Conservation (phyloP, 176 grass and related monocot species). For the Alloteropsis semialata region DNA sequence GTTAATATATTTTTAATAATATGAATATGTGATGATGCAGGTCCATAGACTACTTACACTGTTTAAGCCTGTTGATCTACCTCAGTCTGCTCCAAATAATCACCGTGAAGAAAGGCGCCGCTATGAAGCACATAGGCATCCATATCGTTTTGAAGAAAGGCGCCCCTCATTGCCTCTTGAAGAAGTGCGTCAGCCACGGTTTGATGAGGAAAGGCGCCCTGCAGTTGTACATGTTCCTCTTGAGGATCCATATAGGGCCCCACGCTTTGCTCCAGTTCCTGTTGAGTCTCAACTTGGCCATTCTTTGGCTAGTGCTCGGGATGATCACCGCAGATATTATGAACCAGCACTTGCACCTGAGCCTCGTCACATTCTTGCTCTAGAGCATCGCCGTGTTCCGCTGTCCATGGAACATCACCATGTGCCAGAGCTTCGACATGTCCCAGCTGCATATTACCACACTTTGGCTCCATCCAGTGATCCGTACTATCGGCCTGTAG, state of each 20-base stretch:
- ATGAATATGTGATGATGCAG: conserved; percentile 34
- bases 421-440: conserved; percentile 49
- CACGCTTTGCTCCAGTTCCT: conserved; percentile 30
- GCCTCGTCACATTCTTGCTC: conserved; percentile 13
- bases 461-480: conserved; percentile 43
- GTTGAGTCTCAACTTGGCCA: conserved; percentile 23
- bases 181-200: neutral
- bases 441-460: conserved; percentile 27
- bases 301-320: conserved; percentile 16
- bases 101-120: conserved; percentile 17
- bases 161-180: conserved; percentile 17
- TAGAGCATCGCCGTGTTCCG: conserved; percentile 8
- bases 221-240: conserved; percentile 30
- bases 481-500: conserved; percentile 40
- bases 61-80: conserved; percentile 39
- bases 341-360: conserved; percentile 16
- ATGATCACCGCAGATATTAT: conserved; percentile 41
- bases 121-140: conserved; percentile 28
- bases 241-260: conserved; percentile 42
- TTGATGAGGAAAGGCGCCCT: conserved; percentile 32
- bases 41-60: conserved; percentile 47
- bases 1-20: conserved; percentile 14
- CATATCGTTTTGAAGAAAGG: conserved; percentile 35
- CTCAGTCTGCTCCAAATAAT: conserved; percentile 16
- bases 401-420: conserved; percentile 15